phyloP scores from a whole-genome alignment of 768 basidiomycete genomes.

The Boletus pseudo-olivaceus region DNA sequence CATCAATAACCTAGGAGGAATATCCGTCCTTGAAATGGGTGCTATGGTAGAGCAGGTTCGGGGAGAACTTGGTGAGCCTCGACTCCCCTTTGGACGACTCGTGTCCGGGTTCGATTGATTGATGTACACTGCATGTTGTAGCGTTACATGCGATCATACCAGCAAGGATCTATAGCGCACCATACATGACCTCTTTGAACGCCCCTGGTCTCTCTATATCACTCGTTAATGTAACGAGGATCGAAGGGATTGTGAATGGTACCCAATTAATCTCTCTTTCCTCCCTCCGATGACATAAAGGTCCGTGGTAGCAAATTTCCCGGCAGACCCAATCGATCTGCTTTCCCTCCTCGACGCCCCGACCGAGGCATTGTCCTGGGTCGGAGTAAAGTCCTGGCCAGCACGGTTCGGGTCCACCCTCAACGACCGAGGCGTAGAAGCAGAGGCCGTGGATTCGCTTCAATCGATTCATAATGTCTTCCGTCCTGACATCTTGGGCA shows the following conservation, averaged over 20 bases:
- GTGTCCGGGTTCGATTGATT: not conserved
- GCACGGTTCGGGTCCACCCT: not conserved
- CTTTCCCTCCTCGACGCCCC: slow-evolving; percentile 40
- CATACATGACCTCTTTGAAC: slow-evolving; percentile 60
- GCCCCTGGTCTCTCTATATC: slow-evolving; percentile 58
- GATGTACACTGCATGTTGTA: slow-evolving; percentile 8
- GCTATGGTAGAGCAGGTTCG: slow-evolving; percentile 45
- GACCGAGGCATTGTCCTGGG: slow-evolving; percentile 42
- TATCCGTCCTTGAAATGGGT: slow-evolving; percentile 50
- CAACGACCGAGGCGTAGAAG: not conserved
- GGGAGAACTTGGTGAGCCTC: slow-evolving; percentile 39
- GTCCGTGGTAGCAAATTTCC: slow-evolving; percentile 8
- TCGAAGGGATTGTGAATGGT: slow-evolving; percentile 13
- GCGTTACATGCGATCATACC: slow-evolving; percentile 33
- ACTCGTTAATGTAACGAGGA: slow-evolving; percentile 43
- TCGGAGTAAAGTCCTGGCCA: slow-evolving; percentile 35
- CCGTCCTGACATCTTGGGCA: not conserved
- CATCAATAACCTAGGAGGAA: slow-evolving; percentile 55
- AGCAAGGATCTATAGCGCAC: slow-evolving; percentile 41
- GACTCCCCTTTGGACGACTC: not conserved
- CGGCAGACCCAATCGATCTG: slow-evolving; percentile 18
- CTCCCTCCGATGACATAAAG: not conserved
- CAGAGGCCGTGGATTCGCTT: slow-evolving; percentile 5
- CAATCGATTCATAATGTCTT: slow-evolving; percentile 1
- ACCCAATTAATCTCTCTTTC: not conserved